Evolutionary conservation across 257 asterid species (phyloP).

Genomic region (Petrea volubilis): DNA sequence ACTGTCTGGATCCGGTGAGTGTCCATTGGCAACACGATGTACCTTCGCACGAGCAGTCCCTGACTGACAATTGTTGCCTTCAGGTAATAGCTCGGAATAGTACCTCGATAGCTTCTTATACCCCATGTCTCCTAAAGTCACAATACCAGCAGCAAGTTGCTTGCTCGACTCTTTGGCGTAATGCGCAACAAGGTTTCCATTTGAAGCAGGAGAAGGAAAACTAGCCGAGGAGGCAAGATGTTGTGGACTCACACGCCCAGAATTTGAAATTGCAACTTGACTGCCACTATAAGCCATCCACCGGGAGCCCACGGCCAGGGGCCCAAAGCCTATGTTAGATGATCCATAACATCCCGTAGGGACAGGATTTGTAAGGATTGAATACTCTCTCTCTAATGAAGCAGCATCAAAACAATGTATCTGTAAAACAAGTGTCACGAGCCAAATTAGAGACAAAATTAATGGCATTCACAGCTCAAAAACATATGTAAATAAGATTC

Average conservation of each 20-base stretch:
- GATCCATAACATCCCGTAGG: constrained; percentile 48
- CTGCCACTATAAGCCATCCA: constrained; percentile 98
- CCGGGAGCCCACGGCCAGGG: constrained; percentile 92
- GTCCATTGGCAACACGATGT: constrained; percentile 56
- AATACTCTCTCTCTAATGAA: constrained; percentile 71
- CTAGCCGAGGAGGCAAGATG: constrained; percentile 62
- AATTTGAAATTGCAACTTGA: constrained; percentile 57
- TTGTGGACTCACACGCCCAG: constrained; percentile 80
- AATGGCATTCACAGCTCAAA: neutral
- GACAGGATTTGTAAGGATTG: constrained; percentile 84
- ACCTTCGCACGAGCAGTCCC: constrained; percentile 48
- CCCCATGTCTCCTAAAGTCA: constrained; percentile 88
- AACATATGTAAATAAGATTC: neutral
- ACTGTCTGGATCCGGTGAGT: constrained; percentile 53
- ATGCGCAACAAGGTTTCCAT: constrained; percentile 90
- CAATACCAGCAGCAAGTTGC: constrained; percentile 91
- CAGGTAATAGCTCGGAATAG: constrained; percentile 77
- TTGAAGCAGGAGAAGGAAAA: constrained; percentile 56
- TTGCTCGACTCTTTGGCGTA: constrained; percentile 95
- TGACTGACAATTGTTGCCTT: constrained; percentile 54
- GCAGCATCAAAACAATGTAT: constrained; percentile 81
- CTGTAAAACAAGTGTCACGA: constrained; percentile 38
- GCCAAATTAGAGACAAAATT: neutral
- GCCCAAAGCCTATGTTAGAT: constrained; percentile 75
- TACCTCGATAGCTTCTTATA: constrained; percentile 79